A percentile compares a stretch with the other conserved stretches of the same genome.
Evolutionary conservation across 441 rosid genomes (phyloP).

Genomic region (Populus trichocarpa): DNA sequence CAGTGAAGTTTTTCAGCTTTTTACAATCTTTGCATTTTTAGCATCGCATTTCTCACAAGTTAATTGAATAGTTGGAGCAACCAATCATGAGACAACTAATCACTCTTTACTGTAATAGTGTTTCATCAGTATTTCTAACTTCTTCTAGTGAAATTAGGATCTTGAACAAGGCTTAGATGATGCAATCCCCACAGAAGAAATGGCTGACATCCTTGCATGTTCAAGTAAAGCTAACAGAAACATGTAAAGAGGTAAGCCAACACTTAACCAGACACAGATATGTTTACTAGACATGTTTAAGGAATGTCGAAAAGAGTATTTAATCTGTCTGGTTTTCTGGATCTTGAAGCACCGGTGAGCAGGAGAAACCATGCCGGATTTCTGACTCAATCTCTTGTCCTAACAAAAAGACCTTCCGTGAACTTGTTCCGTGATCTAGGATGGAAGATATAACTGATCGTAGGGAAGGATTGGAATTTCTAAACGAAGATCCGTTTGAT

Average conservation of each 20-base stretch:
- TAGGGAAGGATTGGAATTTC: too few species aligned
- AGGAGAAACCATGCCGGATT: slow-evolving; percentile 35
- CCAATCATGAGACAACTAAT: neutral
- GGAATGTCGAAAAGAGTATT: too few species aligned
- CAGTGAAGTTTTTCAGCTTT: slow-evolving; percentile 51
- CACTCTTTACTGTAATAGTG: neutral
- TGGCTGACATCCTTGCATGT: too few species aligned
- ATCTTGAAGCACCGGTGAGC: slow-evolving; percentile 9
- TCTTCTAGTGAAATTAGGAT: neutral
- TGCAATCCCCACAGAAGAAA: too few species aligned
- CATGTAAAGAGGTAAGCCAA: too few species aligned
- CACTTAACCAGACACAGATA: neutral
- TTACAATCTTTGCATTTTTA: slow-evolving; percentile 40
- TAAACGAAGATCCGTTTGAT: too few species aligned
- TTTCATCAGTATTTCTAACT: neutral
- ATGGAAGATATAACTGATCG: neutral
- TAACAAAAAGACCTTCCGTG: slow-evolving; percentile 40
- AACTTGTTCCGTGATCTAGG: slow-evolving; percentile 62
- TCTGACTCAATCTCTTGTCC: slow-evolving; percentile 34
- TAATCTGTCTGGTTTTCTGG: neutral
- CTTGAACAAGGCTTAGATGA: too few species aligned
- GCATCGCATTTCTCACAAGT: too few species aligned
- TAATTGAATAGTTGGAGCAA: neutral
- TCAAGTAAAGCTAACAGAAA: too few species aligned
- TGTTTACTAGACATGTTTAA: neutral